phyloP scores from a whole-genome alignment of 2,329 filamentous ascomycete species.

The Alternaria conjuncta region DNA sequence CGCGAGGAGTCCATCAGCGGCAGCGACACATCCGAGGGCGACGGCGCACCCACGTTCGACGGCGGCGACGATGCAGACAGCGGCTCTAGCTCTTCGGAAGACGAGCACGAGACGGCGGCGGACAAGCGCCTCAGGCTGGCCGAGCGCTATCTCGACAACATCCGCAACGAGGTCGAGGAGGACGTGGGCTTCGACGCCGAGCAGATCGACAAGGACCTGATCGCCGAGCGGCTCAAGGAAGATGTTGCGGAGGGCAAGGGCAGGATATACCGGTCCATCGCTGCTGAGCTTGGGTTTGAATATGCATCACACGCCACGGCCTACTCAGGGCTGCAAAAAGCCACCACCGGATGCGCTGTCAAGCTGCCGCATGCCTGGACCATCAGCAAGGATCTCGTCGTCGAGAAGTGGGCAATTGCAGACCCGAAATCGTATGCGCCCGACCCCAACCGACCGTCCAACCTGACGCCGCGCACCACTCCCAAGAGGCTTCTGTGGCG shows the following conservation, averaged over 20 bases:
- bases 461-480: constrained; percentile 62
- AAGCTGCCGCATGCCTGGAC: constrained; percentile 86
- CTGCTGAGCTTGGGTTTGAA: constrained; percentile 72
- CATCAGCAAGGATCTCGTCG: constrained; percentile 79
- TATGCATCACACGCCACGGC: constrained; percentile 74
- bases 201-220: constrained; percentile 89
- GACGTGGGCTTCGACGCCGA: constrained; percentile 90
- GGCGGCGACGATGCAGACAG: constrained; percentile 40
- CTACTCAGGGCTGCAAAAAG: constrained; percentile 76
- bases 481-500: constrained; percentile 69
- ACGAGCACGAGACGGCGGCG: constrained; percentile 84
- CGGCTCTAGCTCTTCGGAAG: constrained; percentile 66
- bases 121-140: constrained; percentile 86
- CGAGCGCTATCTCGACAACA: constrained; percentile 90
- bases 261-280: constrained; percentile 82
- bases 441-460: constrained; percentile 35
- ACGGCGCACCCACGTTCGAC: constrained; percentile 51
- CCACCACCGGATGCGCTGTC: constrained; percentile 80
- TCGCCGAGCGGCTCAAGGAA: constrained; percentile 83
- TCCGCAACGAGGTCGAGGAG: constrained; percentile 75
- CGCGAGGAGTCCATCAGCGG: constrained; percentile 85
- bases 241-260: constrained; percentile 93
- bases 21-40: constrained; percentile 74
- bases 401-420: constrained; percentile 92
- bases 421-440: constrained; percentile 45